Evolutionary conservation across 2,329 filamentous ascomycete genomes (phyloP).

Genomic region (Chalaropsis thielavioides): DNA sequence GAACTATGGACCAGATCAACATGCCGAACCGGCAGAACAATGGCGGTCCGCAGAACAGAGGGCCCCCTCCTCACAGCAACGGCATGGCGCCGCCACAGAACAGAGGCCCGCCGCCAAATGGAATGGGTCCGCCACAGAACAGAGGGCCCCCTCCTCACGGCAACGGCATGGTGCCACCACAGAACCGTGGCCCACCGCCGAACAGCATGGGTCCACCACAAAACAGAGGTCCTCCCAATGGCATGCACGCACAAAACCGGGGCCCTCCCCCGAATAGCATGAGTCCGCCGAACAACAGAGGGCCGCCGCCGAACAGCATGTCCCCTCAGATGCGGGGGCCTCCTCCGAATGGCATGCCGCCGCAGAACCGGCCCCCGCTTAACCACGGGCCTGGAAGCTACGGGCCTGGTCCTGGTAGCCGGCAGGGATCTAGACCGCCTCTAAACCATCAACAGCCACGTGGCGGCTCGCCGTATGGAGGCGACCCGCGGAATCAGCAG

Average conservation of each 20-base stretch:
- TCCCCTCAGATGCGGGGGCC: constrained; percentile 12
- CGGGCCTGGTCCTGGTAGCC: constrained; percentile 8
- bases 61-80: background rate
- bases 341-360: constrained; percentile 6
- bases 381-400: constrained; percentile 8
- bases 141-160: background rate
- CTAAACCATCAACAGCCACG: constrained; percentile 9
- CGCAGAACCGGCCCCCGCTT: constrained; percentile 7
- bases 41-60: constrained; percentile 7
- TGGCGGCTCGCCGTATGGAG: constrained; percentile 7
- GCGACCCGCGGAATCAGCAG: constrained; percentile 7
- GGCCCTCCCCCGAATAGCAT: background rate
- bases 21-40: constrained; percentile 22
- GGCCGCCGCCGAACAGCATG: constrained; percentile 6
- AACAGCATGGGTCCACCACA: background rate
- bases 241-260: constrained; percentile 1
- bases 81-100: constrained; percentile 8
- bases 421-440: constrained; percentile 4
- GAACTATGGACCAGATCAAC: constrained; percentile 66
- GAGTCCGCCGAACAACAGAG: background rate
- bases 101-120: background rate
- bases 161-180: background rate
- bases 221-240: constrained; percentile 1
- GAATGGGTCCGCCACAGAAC: background rate
- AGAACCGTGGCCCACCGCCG: background rate